Evolutionary conservation across 208 protist genomes (phyloP), one percentile per base, ranked within the genome.

Genomic region (Trypanosoma mega): DNA sequence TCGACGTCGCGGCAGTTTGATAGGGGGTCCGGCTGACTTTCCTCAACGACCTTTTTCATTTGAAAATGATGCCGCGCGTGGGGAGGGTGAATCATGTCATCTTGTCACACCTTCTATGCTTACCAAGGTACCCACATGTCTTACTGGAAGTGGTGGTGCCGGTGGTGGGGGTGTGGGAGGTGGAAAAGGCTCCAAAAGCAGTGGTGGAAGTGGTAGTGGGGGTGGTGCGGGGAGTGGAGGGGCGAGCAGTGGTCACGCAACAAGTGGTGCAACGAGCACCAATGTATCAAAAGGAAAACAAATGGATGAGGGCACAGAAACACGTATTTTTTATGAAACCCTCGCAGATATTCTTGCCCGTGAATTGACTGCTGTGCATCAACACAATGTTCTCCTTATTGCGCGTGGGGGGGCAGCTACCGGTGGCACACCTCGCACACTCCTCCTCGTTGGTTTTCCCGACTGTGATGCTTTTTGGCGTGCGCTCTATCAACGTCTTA

Each of bases 381-480:
- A 67, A n/a, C 65, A 87, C 68, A 93, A 93, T 54, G 37, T 90
- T n/a, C 67, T 44, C 54, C 59, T 60, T 62, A 39, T 68, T 34
- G 61, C 68, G 58, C 74, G 47, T 20, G 70, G 33, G 29, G 36
- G 29, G 53, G 41, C 16, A 2, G 26, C 20, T 36, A 14, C 21
- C n/a, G n/a, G n/a, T n/a, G n/a, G n/a, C n/a, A n/a, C n/a, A n/a
- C n/a, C n/a, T n/a, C n/a, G 59, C 24, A 60, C 58, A 20, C 45
- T 93, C 11, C 58, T 87, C 21, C 70, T 90, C 29, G 66, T 93
- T 2, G 74, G 80, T 29, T 93, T 93, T 68, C 82, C 86, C 21
- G 80, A 90, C 36, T 62, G 70, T 5, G 70, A 80, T n/a, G 26
- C 47, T 26, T 88, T 93, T 67, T 74, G 72, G 47, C 72, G 80